phyloP scores from a whole-genome alignment of 1,139 yeast species.

The Candida albicans region DNA sequence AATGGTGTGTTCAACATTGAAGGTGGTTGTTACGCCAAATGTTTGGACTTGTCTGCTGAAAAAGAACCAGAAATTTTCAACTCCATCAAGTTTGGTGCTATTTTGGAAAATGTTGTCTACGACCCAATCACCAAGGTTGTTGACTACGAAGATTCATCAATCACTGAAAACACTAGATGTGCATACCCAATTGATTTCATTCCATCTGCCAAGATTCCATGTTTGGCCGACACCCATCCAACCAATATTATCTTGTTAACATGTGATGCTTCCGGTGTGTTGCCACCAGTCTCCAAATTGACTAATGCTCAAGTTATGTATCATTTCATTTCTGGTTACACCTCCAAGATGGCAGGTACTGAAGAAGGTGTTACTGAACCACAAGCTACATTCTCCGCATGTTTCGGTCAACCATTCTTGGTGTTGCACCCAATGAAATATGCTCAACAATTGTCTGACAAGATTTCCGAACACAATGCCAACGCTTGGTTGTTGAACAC shows the following conservation, averaged over 20 bases:
- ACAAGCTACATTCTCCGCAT: constrained; percentile 95
- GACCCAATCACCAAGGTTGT: constrained; percentile 78
- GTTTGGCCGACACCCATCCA: constrained; percentile 88
- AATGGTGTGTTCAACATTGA: constrained; percentile 98
- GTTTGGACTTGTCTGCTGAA: constrained; percentile 85
- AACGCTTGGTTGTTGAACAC: constrained; percentile 97
- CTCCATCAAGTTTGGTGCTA: constrained; percentile 92
- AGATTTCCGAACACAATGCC: constrained; percentile 85
- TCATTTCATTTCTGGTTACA: constrained; percentile 97
- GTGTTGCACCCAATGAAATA: constrained; percentile 98
- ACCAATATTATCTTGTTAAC: constrained; percentile 89
- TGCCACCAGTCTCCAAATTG: constrained; percentile 95
- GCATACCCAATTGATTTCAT: constrained; percentile 98
- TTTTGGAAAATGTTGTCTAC: constrained; percentile 90
- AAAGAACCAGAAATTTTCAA: constrained; percentile 97
- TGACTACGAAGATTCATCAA: constrained; percentile 76
- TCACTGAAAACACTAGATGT: constrained; percentile 97
- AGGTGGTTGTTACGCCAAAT: constrained; percentile 99
- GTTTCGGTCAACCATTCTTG: constrained; percentile 99
- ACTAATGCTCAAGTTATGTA: constrained; percentile 97
- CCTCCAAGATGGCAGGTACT: constrained; percentile 99
- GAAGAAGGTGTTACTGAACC: constrained; percentile 99
- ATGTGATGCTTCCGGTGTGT: constrained; percentile 97
- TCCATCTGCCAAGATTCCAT: constrained; percentile 95
- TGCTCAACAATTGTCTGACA: constrained; percentile 94